Conservation (phyloP, 2,329 filamentous ascomycete species). For the Ceratocystis albifundus region DNA sequence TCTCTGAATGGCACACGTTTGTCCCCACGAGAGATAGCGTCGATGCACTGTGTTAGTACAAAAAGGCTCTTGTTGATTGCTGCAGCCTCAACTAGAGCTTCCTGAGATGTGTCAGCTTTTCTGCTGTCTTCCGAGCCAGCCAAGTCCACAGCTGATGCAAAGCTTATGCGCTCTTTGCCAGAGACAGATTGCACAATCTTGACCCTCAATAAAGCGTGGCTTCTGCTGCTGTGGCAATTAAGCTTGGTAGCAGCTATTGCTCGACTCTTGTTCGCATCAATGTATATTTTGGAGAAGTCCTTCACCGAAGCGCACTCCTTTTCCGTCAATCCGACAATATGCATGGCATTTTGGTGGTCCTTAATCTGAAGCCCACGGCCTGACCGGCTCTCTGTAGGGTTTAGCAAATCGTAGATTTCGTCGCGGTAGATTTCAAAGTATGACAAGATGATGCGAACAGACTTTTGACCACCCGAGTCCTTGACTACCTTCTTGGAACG, state of each 20-base stretch:
- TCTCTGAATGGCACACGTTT: conserved; percentile 83
- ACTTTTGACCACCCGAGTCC: conserved; percentile 58
- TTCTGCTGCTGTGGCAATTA: conserved; percentile 80
- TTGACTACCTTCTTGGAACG: conserved; percentile 75
- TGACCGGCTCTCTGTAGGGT: conserved; percentile 76
- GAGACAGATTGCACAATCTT: conserved; percentile 69
- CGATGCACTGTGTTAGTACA: conserved; percentile 86
- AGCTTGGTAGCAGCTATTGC: conserved; percentile 85
- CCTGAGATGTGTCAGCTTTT: conserved; percentile 84
- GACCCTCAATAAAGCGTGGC: conserved; percentile 82
- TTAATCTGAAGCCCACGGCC: conserved; percentile 68
- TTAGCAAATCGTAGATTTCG: conserved; percentile 83
- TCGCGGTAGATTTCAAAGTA: conserved; percentile 98
- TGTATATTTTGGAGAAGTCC: conserved; percentile 82
- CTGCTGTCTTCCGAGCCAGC: conserved; percentile 94
- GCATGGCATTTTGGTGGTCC: conserved; percentile 75
- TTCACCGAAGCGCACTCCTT: conserved; percentile 71
- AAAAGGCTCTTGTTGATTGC: conserved; percentile 98
- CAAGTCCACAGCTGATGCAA: conserved; percentile 84
- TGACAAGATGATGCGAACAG: conserved; percentile 63
- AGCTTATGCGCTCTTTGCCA: conserved; percentile 60
- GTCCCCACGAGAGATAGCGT: conserved; percentile 70
- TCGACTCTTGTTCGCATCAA: conserved; percentile 82
- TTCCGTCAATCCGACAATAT: conserved; percentile 77
- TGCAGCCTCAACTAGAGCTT: conserved; percentile 84